phyloP scores from a whole-genome alignment of 1,284 basidiomycete species.

The Cryptococcus maquisensis region DNA sequence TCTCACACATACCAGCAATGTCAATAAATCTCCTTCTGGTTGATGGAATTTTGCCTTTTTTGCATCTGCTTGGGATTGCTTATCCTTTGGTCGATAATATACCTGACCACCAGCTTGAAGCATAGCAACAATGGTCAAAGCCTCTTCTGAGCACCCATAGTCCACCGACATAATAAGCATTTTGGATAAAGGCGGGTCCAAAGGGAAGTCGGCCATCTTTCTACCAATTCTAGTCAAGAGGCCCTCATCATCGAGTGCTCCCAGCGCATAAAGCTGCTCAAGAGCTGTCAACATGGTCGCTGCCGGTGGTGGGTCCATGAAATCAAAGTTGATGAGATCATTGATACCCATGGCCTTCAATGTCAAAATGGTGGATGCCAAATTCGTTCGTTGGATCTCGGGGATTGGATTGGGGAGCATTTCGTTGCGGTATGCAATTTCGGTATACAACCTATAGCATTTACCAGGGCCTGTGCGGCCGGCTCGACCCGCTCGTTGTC shows the following conservation, averaged over 20 bases:
- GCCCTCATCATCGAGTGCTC: conserved; percentile 94
- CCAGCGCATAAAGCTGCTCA: conserved; percentile 89
- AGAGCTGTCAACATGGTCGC: conserved; percentile 87
- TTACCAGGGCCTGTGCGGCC: conserved; percentile 97
- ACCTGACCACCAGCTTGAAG: conserved; percentile 86
- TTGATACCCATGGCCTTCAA: conserved; percentile 99
- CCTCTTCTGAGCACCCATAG: conserved; percentile 93
- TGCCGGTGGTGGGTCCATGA: conserved; percentile 98
- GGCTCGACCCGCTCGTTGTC: conserved; percentile 91
- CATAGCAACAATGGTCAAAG: conserved; percentile 96
- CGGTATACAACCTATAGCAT: conserved; percentile 96
- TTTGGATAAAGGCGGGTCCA: conserved; percentile 93
- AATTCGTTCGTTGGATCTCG: conserved; percentile 93
- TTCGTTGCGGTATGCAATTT: conserved; percentile 95
- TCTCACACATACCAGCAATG: conserved; percentile 57
- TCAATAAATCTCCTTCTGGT: conserved; percentile 95
- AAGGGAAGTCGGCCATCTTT: conserved; percentile 99
- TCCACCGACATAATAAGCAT: conserved; percentile 99
- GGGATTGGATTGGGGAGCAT: conserved; percentile 98
- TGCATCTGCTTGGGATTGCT: conserved; percentile 96
- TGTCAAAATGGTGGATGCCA: conserved; percentile 87
- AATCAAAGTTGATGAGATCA: conserved; percentile 95
- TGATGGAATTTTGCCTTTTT: conserved; percentile 99
- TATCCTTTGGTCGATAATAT: conserved; percentile 97
- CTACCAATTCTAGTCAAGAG: conserved; percentile 86